A percentile compares a stretch with the other conserved stretches of the same genome.
phyloP scores from a whole-genome alignment of 768 basidiomycete species.

The Podaxis sp. region DNA sequence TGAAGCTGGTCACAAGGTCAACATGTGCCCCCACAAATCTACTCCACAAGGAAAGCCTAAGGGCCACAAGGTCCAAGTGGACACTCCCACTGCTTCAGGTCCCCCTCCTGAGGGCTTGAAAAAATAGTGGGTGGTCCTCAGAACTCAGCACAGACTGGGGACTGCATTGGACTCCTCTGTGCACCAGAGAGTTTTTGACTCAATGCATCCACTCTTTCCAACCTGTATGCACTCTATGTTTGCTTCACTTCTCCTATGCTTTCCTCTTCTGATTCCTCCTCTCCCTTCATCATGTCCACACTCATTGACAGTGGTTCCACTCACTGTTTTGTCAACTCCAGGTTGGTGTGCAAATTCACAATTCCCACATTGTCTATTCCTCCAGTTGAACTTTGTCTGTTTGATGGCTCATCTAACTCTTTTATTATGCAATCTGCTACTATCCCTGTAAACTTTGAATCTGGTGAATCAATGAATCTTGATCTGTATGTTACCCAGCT shows the following conservation, averaged over 20 bases:
- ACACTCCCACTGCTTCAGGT: too few relatives aligned
- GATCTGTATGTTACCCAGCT: constrained; percentile 11
- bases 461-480: too few relatives aligned
- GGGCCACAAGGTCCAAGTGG: too few relatives aligned
- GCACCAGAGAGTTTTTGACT: too few relatives aligned
- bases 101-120: too few relatives aligned
- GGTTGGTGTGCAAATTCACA: neutral
- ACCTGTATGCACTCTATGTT: too few relatives aligned
- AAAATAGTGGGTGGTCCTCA: neutral
- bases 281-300: neutral
- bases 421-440: neutral
- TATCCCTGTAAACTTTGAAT: too few relatives aligned
- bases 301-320: neutral
- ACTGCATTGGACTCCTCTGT: too few relatives aligned
- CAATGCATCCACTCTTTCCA: too few relatives aligned
- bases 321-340: neutral
- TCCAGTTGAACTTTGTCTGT: constrained; percentile 1
- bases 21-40: neutral
- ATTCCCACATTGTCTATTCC: neutral
- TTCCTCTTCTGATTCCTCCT: neutral
- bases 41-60: too few relatives aligned
- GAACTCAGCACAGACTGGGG: neutral
- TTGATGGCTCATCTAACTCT: constrained; percentile 10
- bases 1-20: neutral
- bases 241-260: neutral